Conservation (phyloP, 768 basidiomycete genomes). For the Tricholoma terreum region DNA sequence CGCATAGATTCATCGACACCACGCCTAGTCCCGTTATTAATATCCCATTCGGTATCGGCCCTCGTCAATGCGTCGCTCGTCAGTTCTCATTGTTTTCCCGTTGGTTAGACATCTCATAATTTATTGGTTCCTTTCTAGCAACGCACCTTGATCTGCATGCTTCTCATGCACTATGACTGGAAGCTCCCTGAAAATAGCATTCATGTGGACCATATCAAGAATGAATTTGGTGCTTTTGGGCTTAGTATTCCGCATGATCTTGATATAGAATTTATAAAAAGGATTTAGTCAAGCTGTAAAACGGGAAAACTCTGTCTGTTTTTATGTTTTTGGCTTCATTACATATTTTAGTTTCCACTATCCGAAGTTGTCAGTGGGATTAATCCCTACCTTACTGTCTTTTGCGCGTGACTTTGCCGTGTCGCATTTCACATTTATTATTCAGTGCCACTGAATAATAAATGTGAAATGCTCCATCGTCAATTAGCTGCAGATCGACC, state of each 20-base stretch:
- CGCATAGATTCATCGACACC: conserved; percentile 26
- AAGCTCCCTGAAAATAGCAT: conserved; percentile 24
- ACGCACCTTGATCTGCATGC: conserved; percentile 32
- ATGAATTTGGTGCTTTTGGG: conserved; percentile 34
- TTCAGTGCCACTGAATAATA: too few species aligned
- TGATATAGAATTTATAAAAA: conserved; percentile 25
- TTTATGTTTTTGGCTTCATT: background rate
- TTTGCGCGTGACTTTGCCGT: too few species aligned
- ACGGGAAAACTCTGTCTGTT: too few species aligned
- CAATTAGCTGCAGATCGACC: background rate
- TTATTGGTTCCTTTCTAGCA: conserved; percentile 20
- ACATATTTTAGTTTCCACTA: background rate
- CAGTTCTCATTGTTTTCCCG: conserved; percentile 27
- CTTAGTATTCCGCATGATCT: conserved; percentile 32
- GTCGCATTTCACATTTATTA: too few species aligned
- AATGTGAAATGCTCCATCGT: too few species aligned
- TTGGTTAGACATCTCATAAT: too few species aligned
- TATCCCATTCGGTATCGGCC: conserved; percentile 31
- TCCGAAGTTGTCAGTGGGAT: background rate
- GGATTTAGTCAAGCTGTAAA: too few species aligned
- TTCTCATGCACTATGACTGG: conserved; percentile 33
- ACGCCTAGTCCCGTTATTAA: conserved; percentile 13
- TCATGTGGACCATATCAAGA: conserved; percentile 25
- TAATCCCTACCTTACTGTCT: conserved; percentile 4
- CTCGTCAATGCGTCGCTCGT: conserved; percentile 32